Conservation (phyloP, 192 early-diverging fungal genomes). For the Coemansia javaensis region DNA sequence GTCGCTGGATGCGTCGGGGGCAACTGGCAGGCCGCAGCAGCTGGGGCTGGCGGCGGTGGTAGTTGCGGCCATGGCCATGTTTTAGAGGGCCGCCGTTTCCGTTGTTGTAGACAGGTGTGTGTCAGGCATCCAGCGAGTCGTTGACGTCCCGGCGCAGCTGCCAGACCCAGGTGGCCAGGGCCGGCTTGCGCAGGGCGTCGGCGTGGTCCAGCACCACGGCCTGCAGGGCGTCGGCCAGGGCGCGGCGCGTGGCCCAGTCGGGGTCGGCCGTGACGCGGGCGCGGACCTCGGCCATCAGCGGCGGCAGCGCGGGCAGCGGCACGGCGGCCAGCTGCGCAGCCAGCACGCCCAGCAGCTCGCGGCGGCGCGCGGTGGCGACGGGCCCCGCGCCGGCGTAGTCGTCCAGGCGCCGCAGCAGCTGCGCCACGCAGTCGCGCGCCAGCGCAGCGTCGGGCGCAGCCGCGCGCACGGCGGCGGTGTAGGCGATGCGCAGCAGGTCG, state of each 20-base stretch:
- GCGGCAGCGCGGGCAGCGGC: slow-evolving; percentile 19
- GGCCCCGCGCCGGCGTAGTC: background rate
- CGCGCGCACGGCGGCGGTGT: slow-evolving; percentile 12
- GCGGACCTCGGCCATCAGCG: slow-evolving; percentile 8
- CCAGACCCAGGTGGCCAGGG: slow-evolving; percentile 28
- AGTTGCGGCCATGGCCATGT: too few relatives aligned
- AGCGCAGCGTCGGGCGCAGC: background rate
- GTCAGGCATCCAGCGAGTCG: background rate
- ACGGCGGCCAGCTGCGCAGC: slow-evolving; percentile 7
- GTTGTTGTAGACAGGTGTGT: too few relatives aligned
- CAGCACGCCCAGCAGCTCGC: slow-evolving; percentile 26
- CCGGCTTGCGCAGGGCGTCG: slow-evolving; percentile 22
- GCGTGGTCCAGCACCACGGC: slow-evolving; percentile 5
- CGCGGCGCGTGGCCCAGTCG: background rate
- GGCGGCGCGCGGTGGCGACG: background rate
- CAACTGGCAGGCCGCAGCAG: too few relatives aligned
- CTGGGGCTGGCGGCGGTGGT: too few relatives aligned
- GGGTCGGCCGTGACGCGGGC: background rate
- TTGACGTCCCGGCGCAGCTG: slow-evolving; percentile 11
- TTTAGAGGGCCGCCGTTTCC: too few relatives aligned
- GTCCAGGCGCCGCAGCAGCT: slow-evolving; percentile 2
- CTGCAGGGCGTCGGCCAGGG: slow-evolving; percentile 8
- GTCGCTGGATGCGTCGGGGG: too few relatives aligned
- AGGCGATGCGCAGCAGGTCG: slow-evolving; percentile 28
- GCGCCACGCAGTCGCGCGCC: slow-evolving; percentile 5